Base-by-base conservation (phyloP, 2,329 filamentous ascomycete genomes). In the Apiospora aurea region DNA sequence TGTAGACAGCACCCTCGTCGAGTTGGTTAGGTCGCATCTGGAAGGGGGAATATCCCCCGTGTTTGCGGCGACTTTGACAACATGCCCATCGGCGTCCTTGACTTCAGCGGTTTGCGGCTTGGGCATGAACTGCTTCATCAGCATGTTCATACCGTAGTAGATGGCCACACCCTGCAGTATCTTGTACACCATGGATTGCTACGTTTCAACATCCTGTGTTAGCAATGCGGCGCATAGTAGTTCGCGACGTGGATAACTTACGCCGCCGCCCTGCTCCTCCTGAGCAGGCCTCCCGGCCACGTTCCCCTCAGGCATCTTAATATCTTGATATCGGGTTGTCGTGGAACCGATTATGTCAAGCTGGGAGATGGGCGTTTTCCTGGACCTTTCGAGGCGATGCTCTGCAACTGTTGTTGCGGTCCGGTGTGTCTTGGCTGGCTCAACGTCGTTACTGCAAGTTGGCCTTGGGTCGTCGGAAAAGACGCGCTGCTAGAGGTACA, bases 1-100 rank as follows among this genome's bases (percentile, higher is more conserved):
- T 93, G 80, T 91, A 92, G 69, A 86, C 83, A 29, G 91, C 91
- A 75, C 89, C 90, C 73, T 90, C 86, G 82, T 91, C 81, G 78
- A 91, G 84, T 72, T 82, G 80, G 73, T 85, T 82, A n/a, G 93
- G 91, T 69, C 93, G 89, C 73, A 91, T 85, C 70, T 87, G 85
- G 79, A 91, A 95, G 24, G 90, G 83, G 92, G 91, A 71, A 94
- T 90, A 26, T 84, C 84, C 69, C 83, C 87, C 43, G 84, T 85
- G 76, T 88, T 89, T 70, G 84, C 83, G 64, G 88, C 85, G 29
- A 90, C 86, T 73, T 85, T 84, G 75, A 91, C 83, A 21, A 84
- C 76, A 67, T 88, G 85, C 72, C 89, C 90, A 26, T 83, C 81
- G 71, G 88, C 85, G 72, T 88, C 85, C 76, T 85, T 85, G 26